These are phyloP conservation scores for Apophysomyces trapeziformis DNA, from an alignment of 371 early-diverging fungal species.

Conservation along the genomic window DNA sequence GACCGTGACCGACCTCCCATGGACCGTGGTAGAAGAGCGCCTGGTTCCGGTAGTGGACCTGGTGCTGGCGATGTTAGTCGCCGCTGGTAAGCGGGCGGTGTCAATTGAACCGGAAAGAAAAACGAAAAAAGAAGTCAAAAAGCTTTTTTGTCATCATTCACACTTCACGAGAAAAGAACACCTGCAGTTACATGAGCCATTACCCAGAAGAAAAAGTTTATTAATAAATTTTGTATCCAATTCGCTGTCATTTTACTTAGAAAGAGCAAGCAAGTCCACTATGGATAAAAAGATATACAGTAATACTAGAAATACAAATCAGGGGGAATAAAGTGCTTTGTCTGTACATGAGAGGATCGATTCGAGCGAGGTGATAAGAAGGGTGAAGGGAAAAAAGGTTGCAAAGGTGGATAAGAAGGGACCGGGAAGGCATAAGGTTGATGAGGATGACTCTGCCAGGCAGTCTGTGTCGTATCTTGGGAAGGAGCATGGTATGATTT, in stretches of 20 bases:
- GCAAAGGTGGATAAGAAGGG: background rate
- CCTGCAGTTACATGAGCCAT: background rate
- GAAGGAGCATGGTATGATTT: background rate
- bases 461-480: background rate
- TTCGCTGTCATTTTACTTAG: too few relatives aligned
- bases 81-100: background rate
- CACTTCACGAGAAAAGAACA: background rate
- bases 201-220: constrained; percentile 1
- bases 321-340: constrained; percentile 36
- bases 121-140: background rate
- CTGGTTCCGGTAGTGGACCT: background rate
- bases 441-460: background rate
- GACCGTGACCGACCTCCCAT: constrained; percentile 3
- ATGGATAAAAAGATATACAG: too few relatives aligned
- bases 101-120: background rate
- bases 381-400: background rate
- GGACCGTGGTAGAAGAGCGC: constrained; percentile 1
- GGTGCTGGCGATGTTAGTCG: background rate
- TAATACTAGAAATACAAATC: constrained; percentile 35
- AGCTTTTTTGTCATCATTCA: background rate
- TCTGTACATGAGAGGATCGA: background rate
- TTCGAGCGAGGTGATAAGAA: background rate
- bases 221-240: background rate
- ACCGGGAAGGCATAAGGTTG: background rate
- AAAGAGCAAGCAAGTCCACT: too few relatives aligned